Evolutionary conservation across 1,284 basidiomycete species (phyloP).

Genomic region (Mycena citricolor): DNA sequence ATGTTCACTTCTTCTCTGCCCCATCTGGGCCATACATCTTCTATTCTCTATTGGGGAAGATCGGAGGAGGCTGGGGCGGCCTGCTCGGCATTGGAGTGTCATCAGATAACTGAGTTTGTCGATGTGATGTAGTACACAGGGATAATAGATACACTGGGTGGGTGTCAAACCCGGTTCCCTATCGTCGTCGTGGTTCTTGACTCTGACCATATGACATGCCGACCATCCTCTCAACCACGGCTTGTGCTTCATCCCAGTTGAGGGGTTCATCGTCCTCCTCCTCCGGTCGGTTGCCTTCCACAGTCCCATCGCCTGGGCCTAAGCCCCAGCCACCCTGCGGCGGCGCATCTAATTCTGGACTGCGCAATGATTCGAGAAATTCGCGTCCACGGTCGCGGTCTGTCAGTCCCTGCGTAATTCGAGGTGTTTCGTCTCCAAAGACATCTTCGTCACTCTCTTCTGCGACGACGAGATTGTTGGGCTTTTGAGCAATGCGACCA

Average conservation of each 20-base stretch:
- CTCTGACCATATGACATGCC: too few species aligned
- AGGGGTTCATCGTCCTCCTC: constrained; percentile 46
- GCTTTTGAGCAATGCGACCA: constrained; percentile 67
- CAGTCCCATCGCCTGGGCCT: constrained; percentile 47
- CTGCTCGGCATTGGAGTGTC: constrained; percentile 16
- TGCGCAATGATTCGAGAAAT: constrained; percentile 57
- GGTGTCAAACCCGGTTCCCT: too few species aligned
- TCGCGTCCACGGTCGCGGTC: constrained; percentile 52
- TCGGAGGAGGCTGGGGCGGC: constrained; percentile 15
- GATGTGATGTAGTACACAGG: constrained; percentile 6
- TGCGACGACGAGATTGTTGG: constrained; percentile 26
- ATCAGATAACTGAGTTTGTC: constrained; percentile 18
- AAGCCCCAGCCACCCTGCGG: constrained; percentile 65
- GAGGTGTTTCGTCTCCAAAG: constrained; percentile 55
- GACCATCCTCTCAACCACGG: constrained; percentile 64
- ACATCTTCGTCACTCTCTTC: constrained; percentile 37
- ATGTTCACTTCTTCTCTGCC: constrained; percentile 34
- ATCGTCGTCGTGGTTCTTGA: too few species aligned
- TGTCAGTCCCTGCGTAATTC: constrained; percentile 35
- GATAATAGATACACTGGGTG: constrained; percentile 13
- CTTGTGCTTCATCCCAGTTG: constrained; percentile 70
- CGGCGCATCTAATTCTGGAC: constrained; percentile 45
- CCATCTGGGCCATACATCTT: constrained; percentile 16
- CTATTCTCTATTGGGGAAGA: constrained; percentile 16
- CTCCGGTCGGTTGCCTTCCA: constrained; percentile 30